Percentiles rank a stretch among this genome's conserved stretches.
Evolutionary conservation across 768 basidiomycete species (phyloP).

Genomic region (Lactarius tabidus): DNA sequence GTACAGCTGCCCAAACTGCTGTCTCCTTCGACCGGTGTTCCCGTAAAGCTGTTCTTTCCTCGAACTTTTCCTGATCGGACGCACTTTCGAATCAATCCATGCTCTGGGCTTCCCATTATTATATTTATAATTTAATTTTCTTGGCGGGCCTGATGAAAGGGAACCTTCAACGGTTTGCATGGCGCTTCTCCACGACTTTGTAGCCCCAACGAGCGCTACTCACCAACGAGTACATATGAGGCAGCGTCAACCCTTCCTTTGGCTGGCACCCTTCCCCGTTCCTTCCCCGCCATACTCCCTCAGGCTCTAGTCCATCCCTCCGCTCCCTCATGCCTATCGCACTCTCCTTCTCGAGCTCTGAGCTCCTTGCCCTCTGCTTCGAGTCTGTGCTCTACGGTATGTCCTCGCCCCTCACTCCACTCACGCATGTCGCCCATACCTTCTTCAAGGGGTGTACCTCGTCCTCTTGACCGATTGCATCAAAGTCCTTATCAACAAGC

Average conservation of each 20-base stretch:
- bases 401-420: not conserved
- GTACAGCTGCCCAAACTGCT: not conserved
- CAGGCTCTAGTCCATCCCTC: not conserved
- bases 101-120: not conserved
- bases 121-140: not conserved
- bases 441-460: slow-evolving; percentile 13
- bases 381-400: slow-evolving; percentile 23
- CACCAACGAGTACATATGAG: slow-evolving; percentile 16
- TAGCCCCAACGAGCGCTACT: slow-evolving; percentile 7
- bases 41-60: not conserved
- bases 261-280: slow-evolving; percentile 12
- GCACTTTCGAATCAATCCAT: not conserved
- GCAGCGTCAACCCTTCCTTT: slow-evolving; percentile 10
- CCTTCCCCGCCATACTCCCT: slow-evolving; percentile 2
- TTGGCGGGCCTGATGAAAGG: not conserved
- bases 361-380: slow-evolving; percentile 15
- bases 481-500: slow-evolving; percentile 18
- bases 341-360: slow-evolving; percentile 16
- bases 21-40: not conserved
- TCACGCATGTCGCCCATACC: no score
- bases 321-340: not conserved
- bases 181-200: not conserved
- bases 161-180: not conserved
- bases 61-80: slow-evolving; percentile 1
- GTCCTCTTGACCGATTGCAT: slow-evolving; percentile 16